Conservation (phyloP, 1,139 yeast species). For the Dujonia santamariae region DNA sequence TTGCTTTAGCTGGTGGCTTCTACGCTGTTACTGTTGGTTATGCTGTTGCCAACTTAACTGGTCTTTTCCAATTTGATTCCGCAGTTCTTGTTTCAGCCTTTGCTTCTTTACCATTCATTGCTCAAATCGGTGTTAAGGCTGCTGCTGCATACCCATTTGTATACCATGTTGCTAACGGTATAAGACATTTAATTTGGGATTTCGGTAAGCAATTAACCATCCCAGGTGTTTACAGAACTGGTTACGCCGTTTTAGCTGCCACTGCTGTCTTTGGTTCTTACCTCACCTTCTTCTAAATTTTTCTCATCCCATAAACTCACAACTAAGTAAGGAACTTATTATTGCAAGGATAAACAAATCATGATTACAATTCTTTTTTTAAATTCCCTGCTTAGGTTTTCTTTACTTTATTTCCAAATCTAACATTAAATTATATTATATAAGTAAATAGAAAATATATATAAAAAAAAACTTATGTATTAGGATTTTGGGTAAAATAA, state of each 20-base stretch:
- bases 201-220: conserved; percentile 72
- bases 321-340: too few species aligned
- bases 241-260: conserved; percentile 75
- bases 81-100: conserved; percentile 55
- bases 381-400: too few species aligned
- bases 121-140: conserved; percentile 65
- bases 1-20: conserved; percentile 72
- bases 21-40: conserved; percentile 75
- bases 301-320: background rate
- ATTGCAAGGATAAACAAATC: background rate
- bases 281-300: conserved; percentile 39
- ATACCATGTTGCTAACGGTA: conserved; percentile 80
- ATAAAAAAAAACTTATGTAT: too few species aligned
- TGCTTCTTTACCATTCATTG: conserved; percentile 56
- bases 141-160: conserved; percentile 79
- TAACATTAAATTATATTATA: too few species aligned
- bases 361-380: background rate
- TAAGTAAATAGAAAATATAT: too few species aligned
- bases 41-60: conserved; percentile 67
- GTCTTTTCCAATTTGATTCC: conserved; percentile 57
- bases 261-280: conserved; percentile 65
- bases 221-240: conserved; percentile 90
- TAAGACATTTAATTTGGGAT: conserved; percentile 95
- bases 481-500: too few species aligned
- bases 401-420: background rate